A percentile compares a stretch with the other conserved stretches of the same genome.
These are phyloP conservation scores for Hamiltosporidium tvaerminnensis DNA, from an alignment of 371 early-diverging fungal species.

Conservation along the genomic window DNA sequence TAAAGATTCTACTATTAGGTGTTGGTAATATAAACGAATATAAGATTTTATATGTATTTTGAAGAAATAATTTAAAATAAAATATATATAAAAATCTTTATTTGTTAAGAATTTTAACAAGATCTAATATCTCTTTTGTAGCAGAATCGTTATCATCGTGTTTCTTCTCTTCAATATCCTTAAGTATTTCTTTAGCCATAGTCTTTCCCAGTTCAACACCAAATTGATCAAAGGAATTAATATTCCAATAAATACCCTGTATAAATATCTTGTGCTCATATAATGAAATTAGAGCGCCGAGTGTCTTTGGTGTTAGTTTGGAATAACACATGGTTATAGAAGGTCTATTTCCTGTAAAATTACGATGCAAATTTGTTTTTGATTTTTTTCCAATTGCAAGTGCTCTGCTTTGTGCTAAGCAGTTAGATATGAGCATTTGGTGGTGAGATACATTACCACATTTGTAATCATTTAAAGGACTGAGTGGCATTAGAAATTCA, in stretches of 20 bases:
- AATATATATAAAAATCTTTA: too few relatives aligned
- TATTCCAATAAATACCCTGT: constrained; percentile 85
- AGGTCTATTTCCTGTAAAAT: constrained; percentile 83
- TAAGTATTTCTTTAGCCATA: constrained; percentile 78
- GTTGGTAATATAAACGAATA: too few relatives aligned
- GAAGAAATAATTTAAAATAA: too few relatives aligned
- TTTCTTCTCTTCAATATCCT: constrained; percentile 53
- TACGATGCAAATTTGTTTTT: constrained; percentile 64
- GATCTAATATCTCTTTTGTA: constrained; percentile 1
- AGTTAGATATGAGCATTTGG: constrained; percentile 81
- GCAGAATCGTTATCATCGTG: constrained; percentile 1
- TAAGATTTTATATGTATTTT: too few relatives aligned
- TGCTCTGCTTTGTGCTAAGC: constrained; percentile 91
- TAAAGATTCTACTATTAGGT: too few relatives aligned
- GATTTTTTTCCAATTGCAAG: constrained; percentile 75
- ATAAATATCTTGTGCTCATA: constrained; percentile 99
- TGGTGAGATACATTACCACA: constrained; percentile 60
- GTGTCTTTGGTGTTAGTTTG: constrained; percentile 69
- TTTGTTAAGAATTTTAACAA: too few relatives aligned
- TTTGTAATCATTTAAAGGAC: constrained; percentile 48
- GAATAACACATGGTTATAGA: constrained; percentile 81
- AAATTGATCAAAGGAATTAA: constrained; percentile 89
- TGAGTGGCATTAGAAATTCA: constrained; percentile 83
- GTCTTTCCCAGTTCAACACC: constrained; percentile 97
- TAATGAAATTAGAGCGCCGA: constrained; percentile 78